Percentiles rank a stretch among this genome's conserved stretches.
These are phyloP conservation scores for Rhodotorula sp. DNA, from an alignment of 1,284 basidiomycete genomes.

Conservation along the genomic window DNA sequence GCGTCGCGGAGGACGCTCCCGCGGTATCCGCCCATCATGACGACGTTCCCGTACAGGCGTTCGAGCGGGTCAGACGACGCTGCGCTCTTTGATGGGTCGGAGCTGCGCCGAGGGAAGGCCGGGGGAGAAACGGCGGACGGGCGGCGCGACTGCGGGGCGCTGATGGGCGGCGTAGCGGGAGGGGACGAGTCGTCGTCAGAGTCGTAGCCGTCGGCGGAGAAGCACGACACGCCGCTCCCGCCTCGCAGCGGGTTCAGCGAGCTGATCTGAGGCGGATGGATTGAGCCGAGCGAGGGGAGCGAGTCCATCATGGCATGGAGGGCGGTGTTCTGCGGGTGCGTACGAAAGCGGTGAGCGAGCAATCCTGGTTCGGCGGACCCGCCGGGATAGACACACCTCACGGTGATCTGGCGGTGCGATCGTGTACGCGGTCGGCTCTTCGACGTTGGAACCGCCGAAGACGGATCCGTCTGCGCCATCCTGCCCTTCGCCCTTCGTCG, in stretches of 20 bases:
- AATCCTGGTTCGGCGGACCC: neutral
- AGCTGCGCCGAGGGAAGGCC: neutral
- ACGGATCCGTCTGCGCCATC: neutral
- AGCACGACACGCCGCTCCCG: neutral
- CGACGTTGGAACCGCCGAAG: neutral
- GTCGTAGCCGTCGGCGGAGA: constrained; percentile 7
- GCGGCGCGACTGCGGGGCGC: neutral
- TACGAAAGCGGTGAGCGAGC: neutral
- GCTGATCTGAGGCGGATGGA: constrained; percentile 7
- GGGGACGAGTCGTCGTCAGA: constrained; percentile 14
- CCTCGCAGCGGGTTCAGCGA: neutral
- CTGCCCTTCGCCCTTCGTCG: neutral
- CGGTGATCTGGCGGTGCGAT: constrained; percentile 24
- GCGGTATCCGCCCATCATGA: constrained; percentile 50
- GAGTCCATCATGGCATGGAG: constrained; percentile 27
- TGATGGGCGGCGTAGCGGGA: neutral
- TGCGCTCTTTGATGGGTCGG: neutral
- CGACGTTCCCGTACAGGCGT: constrained; percentile 47
- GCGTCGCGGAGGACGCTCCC: constrained; percentile 49
- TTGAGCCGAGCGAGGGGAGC: constrained; percentile 18
- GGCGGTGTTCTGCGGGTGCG: constrained; percentile 19
- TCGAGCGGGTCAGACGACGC: constrained; percentile 39
- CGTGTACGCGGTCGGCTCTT: constrained; percentile 18
- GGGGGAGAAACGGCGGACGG: neutral
- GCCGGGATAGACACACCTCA: neutral